Conservation (phyloP, 202 grass and related monocot genomes). For the Carex arenaria region DNA sequence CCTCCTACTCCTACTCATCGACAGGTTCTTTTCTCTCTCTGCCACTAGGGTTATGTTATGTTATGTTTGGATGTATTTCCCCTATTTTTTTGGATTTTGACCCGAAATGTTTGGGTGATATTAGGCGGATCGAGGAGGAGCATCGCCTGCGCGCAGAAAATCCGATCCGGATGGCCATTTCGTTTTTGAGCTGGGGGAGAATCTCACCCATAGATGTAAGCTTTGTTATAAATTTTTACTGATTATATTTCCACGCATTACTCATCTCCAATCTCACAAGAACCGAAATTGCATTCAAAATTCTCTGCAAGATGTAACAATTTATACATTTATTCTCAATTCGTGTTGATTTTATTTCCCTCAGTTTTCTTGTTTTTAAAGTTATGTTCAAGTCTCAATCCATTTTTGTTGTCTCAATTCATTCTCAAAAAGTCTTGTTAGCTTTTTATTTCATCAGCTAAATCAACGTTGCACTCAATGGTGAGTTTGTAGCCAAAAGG, state of each 20-base stretch:
- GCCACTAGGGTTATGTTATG: constrained; percentile 21
- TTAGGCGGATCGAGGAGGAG: constrained; percentile 53
- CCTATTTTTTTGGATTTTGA: constrained; percentile 27
- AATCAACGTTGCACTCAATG: background rate
- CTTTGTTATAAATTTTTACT: background rate
- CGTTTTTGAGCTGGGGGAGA: constrained; percentile 87
- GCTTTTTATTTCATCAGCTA: background rate
- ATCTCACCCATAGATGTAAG: constrained; percentile 85
- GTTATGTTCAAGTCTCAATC: background rate
- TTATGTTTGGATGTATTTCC: constrained; percentile 27
- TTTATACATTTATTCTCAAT: background rate
- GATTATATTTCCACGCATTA: background rate
- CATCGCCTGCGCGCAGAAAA: constrained; percentile 66
- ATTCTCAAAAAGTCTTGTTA: background rate
- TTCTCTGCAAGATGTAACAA: background rate
- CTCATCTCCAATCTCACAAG: too few species aligned
- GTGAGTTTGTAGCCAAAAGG: background rate
- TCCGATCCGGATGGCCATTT: constrained; percentile 86
- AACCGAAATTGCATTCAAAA: background rate
- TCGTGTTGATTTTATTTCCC: background rate
- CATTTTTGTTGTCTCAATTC: background rate
- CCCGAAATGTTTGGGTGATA: constrained; percentile 11
- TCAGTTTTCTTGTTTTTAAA: background rate
- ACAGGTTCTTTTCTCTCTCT: constrained; percentile 29
- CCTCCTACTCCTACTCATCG: constrained; percentile 37